Evolutionary conservation across 116 monocot species (phyloP).

Genomic region (Trichopus zeylanicus): DNA sequence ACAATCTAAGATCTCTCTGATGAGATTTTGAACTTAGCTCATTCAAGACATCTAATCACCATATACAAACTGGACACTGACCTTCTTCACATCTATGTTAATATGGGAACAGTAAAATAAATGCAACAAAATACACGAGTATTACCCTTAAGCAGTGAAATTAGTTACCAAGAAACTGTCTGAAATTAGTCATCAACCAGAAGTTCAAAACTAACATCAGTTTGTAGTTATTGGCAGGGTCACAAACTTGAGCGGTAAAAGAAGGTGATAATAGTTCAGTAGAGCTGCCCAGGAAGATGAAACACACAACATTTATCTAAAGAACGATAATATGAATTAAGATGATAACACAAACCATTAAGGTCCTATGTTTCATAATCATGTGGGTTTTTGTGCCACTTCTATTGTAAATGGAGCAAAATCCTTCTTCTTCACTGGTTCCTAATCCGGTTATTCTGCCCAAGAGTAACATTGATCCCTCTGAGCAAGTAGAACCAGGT

Average conservation of each 20-base stretch:
- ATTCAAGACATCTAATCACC: no score
- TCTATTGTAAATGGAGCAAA: conserved; percentile 66
- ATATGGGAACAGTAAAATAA: no score
- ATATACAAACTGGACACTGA: no score
- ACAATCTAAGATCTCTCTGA: no score
- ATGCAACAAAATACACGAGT: no score
- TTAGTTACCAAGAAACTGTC: no score
- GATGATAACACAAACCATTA: conserved; percentile 48
- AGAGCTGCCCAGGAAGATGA: neutral
- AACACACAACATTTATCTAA: neutral
- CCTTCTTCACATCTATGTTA: no score
- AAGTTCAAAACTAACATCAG: no score
- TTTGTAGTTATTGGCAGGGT: no score
- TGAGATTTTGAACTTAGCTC: no score
- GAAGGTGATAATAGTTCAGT: neutral
- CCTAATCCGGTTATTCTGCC: conserved; percentile 79
- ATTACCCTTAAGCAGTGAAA: no score
- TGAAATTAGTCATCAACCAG: no score
- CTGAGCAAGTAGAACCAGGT: conserved; percentile 5
- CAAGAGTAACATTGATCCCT: conserved; percentile 30
- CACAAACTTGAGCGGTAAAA: neutral
- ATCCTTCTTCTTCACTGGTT: conserved; percentile 74
- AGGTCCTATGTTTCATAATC: conserved; percentile 89
- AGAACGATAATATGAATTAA: neutral
- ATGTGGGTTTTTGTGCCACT: conserved; percentile 66